Conservation (phyloP, 2,329 filamentous ascomycete species). For the Pseudofabraea citricarpa region DNA sequence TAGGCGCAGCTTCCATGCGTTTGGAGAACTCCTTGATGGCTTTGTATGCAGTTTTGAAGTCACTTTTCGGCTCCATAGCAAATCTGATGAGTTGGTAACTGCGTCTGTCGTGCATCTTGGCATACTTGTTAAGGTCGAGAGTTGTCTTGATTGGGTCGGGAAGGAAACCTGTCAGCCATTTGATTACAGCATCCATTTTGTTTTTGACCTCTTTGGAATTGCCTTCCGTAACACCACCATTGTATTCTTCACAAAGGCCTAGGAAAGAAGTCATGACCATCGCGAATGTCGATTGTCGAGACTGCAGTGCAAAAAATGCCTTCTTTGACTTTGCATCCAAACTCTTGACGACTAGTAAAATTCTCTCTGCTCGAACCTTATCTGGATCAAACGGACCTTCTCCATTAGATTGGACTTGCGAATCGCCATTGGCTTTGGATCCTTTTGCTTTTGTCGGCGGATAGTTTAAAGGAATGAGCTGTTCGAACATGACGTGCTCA, state of each 20-base stretch:
- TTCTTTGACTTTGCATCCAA: conserved; percentile 74
- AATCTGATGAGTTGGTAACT: conserved; percentile 87
- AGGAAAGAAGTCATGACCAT: conserved; percentile 73
- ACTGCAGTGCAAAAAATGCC: conserved; percentile 84
- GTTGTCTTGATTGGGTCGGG: conserved; percentile 70
- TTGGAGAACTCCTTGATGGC: conserved; percentile 88
- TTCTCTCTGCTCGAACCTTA: conserved; percentile 75
- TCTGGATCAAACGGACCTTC: conserved; percentile 57
- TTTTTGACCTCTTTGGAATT: conserved; percentile 63
- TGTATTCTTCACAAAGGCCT: conserved; percentile 81
- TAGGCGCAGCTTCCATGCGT: conserved; percentile 64
- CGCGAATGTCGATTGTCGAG: conserved; percentile 69
- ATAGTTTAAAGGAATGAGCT: conserved; percentile 82
- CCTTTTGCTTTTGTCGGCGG: conserved; percentile 63
- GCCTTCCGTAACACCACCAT: conserved; percentile 77
- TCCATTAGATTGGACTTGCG: conserved; percentile 44
- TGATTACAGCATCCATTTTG: conserved; percentile 67
- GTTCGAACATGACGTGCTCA: conserved; percentile 81
- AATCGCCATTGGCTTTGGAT: conserved; percentile 57
- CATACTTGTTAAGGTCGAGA: conserved; percentile 82
- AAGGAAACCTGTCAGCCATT: conserved; percentile 68
- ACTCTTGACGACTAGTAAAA: conserved; percentile 74
- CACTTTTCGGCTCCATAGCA: conserved; percentile 76
- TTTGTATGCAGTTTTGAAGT: conserved; percentile 86
- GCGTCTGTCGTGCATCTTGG: conserved; percentile 83